These are phyloP conservation scores for Fusarium globosum DNA, from an alignment of 2,329 filamentous ascomycete species.

Conservation along the genomic window DNA sequence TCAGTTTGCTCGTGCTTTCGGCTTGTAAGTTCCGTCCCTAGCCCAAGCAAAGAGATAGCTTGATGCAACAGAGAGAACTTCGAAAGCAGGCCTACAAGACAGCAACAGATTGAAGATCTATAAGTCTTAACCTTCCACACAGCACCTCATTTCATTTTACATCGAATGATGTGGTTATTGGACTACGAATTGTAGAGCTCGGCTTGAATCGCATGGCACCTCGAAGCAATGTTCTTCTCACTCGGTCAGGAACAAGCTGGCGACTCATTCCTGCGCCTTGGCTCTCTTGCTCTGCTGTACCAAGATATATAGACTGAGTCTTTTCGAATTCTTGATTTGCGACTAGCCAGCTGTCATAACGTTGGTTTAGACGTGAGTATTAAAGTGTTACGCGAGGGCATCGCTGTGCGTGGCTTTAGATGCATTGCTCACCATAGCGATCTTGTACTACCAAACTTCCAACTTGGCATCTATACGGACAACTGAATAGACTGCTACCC, in stretches of 20 bases:
- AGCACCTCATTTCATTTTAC: rapidly evolving
- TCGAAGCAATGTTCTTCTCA: background rate
- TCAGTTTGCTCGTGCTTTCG: background rate
- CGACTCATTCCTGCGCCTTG: too few species aligned
- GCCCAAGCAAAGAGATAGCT: too few species aligned
- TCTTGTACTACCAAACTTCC: rapidly evolving
- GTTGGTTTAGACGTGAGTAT: background rate
- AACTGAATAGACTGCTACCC: background rate
- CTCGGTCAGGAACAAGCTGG: background rate
- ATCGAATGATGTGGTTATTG: background rate
- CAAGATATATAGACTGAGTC: rapidly evolving
- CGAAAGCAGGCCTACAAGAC: background rate
- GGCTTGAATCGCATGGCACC: background rate
- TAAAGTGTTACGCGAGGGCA: background rate
- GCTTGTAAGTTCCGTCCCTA: background rate
- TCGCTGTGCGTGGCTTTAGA: background rate
- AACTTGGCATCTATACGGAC: background rate
- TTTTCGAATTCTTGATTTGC: background rate
- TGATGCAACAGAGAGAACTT: too few species aligned
- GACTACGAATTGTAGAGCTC: too few species aligned
- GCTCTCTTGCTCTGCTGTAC: too few species aligned
- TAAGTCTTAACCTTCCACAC: background rate
- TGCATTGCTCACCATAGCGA: too few species aligned
- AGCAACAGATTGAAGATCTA: background rate
- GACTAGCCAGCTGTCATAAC: background rate